Evolutionary conservation across 1,284 basidiomycete genomes (phyloP).

Genomic region (Heimioporus punctisporus): DNA sequence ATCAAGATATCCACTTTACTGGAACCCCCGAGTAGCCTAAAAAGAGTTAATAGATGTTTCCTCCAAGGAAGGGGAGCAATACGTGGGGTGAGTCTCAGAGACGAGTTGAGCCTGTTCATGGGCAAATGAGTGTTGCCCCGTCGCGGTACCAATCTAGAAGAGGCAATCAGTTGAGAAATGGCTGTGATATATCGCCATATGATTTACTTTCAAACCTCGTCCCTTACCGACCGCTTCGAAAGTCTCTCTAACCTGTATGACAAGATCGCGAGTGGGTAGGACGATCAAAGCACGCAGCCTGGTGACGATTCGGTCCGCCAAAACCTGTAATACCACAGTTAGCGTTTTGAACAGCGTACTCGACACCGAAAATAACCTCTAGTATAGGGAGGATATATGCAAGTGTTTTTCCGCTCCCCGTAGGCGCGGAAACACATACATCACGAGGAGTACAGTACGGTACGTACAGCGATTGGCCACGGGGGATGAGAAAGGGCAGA

Average conservation of each 20-base stretch:
- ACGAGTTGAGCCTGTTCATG: conserved; percentile 81
- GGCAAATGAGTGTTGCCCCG: conserved; percentile 84
- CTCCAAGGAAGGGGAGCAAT: conserved; percentile 13
- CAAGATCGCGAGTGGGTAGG: conserved; percentile 95
- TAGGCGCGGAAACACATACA: conserved; percentile 97
- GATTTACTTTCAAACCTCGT: conserved; percentile 78
- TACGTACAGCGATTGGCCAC: conserved; percentile 58
- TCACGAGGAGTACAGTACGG: conserved; percentile 78
- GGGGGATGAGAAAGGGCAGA: conserved; percentile 74
- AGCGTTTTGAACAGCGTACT: not conserved
- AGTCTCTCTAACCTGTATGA: conserved; percentile 90
- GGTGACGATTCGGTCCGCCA: conserved; percentile 76
- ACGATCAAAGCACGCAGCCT: conserved; percentile 92
- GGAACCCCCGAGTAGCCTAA: conserved; percentile 72
- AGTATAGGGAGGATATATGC: conserved; percentile 94
- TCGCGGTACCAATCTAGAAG: conserved; percentile 72
- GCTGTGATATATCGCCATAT: not conserved
- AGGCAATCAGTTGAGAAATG: not conserved
- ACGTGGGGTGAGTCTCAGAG: conserved; percentile 53
- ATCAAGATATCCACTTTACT: conserved; percentile 95
- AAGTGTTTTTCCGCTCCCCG: conserved; percentile 96
- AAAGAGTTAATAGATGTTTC: not conserved
- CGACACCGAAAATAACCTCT: conserved; percentile 55
- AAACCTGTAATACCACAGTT: conserved; percentile 46
- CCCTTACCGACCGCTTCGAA: conserved; percentile 88